Percentiles rank a stretch among this genome's conserved stretches.
phyloP scores from a whole-genome alignment of 2,329 filamentous ascomycete species.

The Cercospora zeae-maydis region DNA sequence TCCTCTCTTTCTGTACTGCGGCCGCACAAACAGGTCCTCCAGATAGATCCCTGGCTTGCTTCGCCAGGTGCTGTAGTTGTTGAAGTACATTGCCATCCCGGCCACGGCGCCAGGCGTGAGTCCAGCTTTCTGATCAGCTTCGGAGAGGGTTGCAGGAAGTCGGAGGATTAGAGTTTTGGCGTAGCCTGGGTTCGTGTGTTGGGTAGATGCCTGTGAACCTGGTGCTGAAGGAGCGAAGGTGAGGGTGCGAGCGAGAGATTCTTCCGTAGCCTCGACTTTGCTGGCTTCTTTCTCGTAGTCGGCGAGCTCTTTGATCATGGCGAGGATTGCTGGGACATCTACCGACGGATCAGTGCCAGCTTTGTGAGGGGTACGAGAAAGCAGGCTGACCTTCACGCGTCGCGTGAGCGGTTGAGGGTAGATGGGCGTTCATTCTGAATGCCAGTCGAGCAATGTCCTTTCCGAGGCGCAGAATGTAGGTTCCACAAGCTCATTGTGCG shows the following conservation, averaged over 20 bases:
- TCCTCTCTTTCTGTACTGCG: conserved; percentile 66
- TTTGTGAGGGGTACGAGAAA: background rate
- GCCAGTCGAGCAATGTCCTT: too few species aligned
- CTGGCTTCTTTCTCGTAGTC: conserved; percentile 77
- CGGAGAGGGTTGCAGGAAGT: conserved; percentile 33
- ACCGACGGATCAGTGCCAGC: conserved; percentile 4
- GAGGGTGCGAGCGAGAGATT: conserved; percentile 68
- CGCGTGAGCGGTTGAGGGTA: conserved; percentile 54
- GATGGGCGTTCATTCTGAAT: background rate
- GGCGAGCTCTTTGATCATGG: conserved; percentile 79
- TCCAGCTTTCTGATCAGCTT: conserved; percentile 9
- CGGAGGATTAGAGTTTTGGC: conserved; percentile 71
- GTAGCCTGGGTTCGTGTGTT: conserved; percentile 51
- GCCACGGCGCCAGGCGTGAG: conserved; percentile 47
- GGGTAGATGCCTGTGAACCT: conserved; percentile 34
- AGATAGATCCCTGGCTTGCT: conserved; percentile 85
- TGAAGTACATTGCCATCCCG: conserved; percentile 87
- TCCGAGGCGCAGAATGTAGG: too few species aligned
- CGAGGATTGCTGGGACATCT: conserved; percentile 81
- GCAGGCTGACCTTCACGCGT: conserved; percentile 44
- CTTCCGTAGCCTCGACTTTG: conserved; percentile 73
- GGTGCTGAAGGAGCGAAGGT: conserved; percentile 60
- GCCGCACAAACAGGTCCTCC: conserved; percentile 84
- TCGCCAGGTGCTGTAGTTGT: conserved; percentile 94
- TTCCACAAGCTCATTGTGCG: too few species aligned